A percentile compares a stretch with the other conserved stretches of the same genome.
Conservation (phyloP, 345 rosid species). For the Aethionema arabicum region DNA sequence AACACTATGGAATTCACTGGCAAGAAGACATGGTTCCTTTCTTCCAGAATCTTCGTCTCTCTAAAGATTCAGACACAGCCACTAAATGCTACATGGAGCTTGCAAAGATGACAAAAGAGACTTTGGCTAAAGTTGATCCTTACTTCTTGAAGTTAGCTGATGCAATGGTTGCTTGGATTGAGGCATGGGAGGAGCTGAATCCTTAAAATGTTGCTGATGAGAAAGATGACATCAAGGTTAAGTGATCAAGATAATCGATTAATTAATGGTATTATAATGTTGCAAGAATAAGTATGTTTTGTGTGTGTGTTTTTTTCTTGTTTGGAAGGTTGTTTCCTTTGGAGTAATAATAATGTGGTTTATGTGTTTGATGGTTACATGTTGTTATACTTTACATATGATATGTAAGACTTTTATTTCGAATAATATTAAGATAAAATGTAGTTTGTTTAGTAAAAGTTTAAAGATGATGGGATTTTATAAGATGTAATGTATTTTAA, state of each 20-base stretch:
- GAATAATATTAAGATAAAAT: too few relatives aligned
- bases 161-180: conserved; percentile 86
- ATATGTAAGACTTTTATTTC: too few relatives aligned
- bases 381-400: too few relatives aligned
- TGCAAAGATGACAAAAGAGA: conserved; percentile 71
- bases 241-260: conserved; percentile 1
- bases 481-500: too few relatives aligned
- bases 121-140: conserved; percentile 66
- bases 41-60: conserved; percentile 56
- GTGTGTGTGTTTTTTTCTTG: not conserved
- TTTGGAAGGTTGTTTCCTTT: too few relatives aligned
- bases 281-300: conserved; percentile 17
- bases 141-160: conserved; percentile 77
- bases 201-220: conserved; percentile 33
- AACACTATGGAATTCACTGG: conserved; percentile 81
- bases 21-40: conserved; percentile 91
- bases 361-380: too few relatives aligned
- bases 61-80: conserved; percentile 71
- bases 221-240: conserved; percentile 30
- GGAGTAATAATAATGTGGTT: too few relatives aligned
- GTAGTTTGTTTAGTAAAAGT: too few relatives aligned
- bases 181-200: conserved; percentile 94
- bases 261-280: conserved; percentile 2
- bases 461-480: too few relatives aligned
- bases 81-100: conserved; percentile 73